Conservation (phyloP, 2,329 filamentous ascomycete genomes). For the Fusarium kyushuense region DNA sequence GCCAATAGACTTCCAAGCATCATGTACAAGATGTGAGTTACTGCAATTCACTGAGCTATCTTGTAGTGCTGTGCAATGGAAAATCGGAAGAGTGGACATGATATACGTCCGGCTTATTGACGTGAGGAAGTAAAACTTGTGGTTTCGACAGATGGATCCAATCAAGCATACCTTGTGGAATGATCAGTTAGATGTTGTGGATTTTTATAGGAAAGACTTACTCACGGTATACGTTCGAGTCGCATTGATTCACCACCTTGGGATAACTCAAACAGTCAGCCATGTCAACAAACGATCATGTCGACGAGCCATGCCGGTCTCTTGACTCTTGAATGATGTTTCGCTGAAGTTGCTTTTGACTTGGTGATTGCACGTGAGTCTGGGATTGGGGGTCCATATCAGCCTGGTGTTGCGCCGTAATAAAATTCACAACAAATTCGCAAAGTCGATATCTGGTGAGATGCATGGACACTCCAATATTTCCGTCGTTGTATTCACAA, state of each 20-base stretch:
- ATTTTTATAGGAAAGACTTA: not conserved
- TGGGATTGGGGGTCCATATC: not conserved
- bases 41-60: slow-evolving; percentile 21
- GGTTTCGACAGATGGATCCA: slow-evolving; percentile 24
- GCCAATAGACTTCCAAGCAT: not conserved
- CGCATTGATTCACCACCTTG: slow-evolving; percentile 26
- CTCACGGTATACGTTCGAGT: slow-evolving; percentile 25
- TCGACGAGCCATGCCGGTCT: slow-evolving; percentile 12
- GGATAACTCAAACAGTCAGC: slow-evolving; percentile 14
- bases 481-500: not conserved
- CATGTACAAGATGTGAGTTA: slow-evolving; percentile 20
- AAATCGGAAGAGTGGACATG: slow-evolving; percentile 17
- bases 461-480: not conserved
- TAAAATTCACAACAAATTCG: not conserved
- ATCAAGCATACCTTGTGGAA: slow-evolving; percentile 9
- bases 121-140: slow-evolving; percentile 21
- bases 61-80: slow-evolving; percentile 18
- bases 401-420: not conserved
- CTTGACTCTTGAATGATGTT: slow-evolving; percentile 16
- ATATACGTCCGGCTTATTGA: slow-evolving; percentile 27
- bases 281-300: slow-evolving; percentile 21
- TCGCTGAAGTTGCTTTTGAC: slow-evolving; percentile 23
- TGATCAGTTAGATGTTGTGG: not conserved
- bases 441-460: not conserved
- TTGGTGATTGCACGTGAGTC: not conserved